phyloP scores from a whole-genome alignment of 2,329 filamentous ascomycete genomes.

The Pyrenophora tritici-repentis region DNA sequence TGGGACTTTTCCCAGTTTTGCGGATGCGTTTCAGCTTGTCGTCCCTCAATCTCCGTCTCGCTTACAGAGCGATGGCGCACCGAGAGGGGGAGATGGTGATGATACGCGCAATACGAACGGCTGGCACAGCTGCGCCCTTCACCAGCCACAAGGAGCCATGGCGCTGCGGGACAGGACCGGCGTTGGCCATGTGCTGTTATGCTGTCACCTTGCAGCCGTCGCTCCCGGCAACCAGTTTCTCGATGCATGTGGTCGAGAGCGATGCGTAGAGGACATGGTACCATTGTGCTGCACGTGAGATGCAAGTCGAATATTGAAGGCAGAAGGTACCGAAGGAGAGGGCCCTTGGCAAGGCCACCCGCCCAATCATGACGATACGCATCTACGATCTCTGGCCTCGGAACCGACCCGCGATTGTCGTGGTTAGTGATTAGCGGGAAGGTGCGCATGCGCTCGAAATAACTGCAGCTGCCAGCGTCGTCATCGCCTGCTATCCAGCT shows the following conservation, averaged over 20 bases:
- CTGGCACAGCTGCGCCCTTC: background rate
- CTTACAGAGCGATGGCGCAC: slow-evolving; percentile 6
- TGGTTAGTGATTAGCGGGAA: slow-evolving; percentile 1
- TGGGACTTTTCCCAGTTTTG: slow-evolving; percentile 8
- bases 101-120: slow-evolving; percentile 1
- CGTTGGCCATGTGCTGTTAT: slow-evolving; percentile 7
- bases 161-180: background rate
- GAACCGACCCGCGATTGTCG: slow-evolving; percentile 17
- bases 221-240: slow-evolving; percentile 9
- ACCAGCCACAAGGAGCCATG: slow-evolving; percentile 2
- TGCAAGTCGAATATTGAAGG: slow-evolving; percentile 20
- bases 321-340: slow-evolving; percentile 24
- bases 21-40: slow-evolving; percentile 20
- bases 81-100: background rate
- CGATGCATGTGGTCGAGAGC: slow-evolving; percentile 6
- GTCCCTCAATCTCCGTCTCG: slow-evolving; percentile 20
- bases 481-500: slow-evolving; percentile 6
- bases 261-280: slow-evolving; percentile 14
- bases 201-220: slow-evolving; percentile 17
- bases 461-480: slow-evolving; percentile 4
- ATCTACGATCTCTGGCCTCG: slow-evolving; percentile 9
- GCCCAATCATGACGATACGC: slow-evolving; percentile 5
- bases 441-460: slow-evolving; percentile 14
- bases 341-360: slow-evolving; percentile 19
- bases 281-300: slow-evolving; percentile 18